Evolutionary conservation across 2,329 filamentous ascomycete genomes (phyloP).

Genomic region (Diplodia intermedia): DNA sequence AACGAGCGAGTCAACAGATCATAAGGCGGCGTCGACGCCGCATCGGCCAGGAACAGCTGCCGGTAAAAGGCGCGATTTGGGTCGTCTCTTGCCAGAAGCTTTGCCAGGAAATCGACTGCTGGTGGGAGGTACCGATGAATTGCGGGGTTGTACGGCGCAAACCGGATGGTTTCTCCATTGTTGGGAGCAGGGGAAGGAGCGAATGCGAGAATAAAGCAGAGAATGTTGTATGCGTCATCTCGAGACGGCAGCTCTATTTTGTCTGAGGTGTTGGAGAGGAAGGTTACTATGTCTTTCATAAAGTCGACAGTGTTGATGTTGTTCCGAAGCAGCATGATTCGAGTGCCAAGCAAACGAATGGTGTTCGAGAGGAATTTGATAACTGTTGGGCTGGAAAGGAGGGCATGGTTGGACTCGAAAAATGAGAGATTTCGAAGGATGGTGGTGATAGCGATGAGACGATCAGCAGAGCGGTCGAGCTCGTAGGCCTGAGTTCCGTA

Average conservation of each 20-base stretch:
- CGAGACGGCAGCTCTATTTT: conserved; percentile 80
- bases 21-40: conserved; percentile 67
- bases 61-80: conserved; percentile 88
- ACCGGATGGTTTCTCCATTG: conserved; percentile 65
- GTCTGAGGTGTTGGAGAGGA: conserved; percentile 87
- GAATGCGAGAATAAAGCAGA: conserved; percentile 91
- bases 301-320: conserved; percentile 89
- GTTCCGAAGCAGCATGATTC: conserved; percentile 82
- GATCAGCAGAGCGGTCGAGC: conserved; percentile 84
- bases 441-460: conserved; percentile 87
- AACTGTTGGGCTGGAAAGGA: conserved; percentile 77
- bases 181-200: conserved; percentile 78
- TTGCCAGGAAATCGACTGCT: conserved; percentile 88
- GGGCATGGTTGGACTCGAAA: conserved; percentile 74
- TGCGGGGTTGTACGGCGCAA: conserved; percentile 79
- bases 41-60: conserved; percentile 78
- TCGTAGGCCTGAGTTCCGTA: conserved; percentile 82
- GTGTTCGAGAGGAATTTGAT: conserved; percentile 84
- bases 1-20: conserved; percentile 89
- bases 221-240: conserved; percentile 83
- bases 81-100: conserved; percentile 89
- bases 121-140: conserved; percentile 88
- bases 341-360: conserved; percentile 86
- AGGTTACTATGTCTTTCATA: conserved; percentile 92
- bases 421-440: conserved; percentile 94